Percentiles rank a stretch among this genome's conserved stretches.
Evolutionary conservation across 1,139 yeast species (phyloP).

Genomic region (Yamadazyma trypodendri): DNA sequence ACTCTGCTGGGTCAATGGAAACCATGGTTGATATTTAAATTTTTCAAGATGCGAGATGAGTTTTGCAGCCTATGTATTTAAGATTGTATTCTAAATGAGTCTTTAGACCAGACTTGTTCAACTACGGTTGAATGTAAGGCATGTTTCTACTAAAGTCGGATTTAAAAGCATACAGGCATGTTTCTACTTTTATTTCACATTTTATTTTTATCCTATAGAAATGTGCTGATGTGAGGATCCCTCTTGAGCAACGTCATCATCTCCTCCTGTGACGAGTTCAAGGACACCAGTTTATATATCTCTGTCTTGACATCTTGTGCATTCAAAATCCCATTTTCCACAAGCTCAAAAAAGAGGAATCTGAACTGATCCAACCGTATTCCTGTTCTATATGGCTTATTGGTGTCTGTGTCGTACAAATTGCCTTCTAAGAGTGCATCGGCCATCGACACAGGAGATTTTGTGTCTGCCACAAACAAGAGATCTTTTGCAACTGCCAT

Average conservation of each 20-base stretch:
- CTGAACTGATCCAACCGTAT: conserved; percentile 48
- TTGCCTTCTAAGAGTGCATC: conserved; percentile 13
- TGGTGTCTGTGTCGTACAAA: conserved; percentile 1
- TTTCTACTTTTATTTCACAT: no score
- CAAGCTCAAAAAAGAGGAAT: conserved; percentile 60
- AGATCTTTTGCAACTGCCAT: conserved; percentile 25
- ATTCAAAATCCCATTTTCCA: conserved; percentile 73
- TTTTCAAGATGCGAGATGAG: background rate
- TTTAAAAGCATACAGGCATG: no score
- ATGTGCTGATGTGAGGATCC: conserved; percentile 32
- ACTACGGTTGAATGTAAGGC: no score
- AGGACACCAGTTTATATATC: conserved; percentile 58
- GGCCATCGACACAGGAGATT: conserved; percentile 5
- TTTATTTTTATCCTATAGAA: conserved; percentile 7
- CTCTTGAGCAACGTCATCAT: conserved; percentile 56
- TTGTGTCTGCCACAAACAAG: background rate
- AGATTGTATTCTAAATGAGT: no score
- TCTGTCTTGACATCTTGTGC: conserved; percentile 71
- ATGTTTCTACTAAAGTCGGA: no score
- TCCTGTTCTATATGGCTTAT: conserved; percentile 11
- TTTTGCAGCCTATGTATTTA: background rate
- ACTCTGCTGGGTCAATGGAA: conserved; percentile 46
- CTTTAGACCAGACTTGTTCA: no score
- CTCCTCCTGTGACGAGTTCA: conserved; percentile 73
- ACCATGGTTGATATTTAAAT: conserved; percentile 17